These are phyloP conservation scores for Dipodascus albidus DNA, from an alignment of 805 yeast species.

Conservation along the genomic window DNA sequence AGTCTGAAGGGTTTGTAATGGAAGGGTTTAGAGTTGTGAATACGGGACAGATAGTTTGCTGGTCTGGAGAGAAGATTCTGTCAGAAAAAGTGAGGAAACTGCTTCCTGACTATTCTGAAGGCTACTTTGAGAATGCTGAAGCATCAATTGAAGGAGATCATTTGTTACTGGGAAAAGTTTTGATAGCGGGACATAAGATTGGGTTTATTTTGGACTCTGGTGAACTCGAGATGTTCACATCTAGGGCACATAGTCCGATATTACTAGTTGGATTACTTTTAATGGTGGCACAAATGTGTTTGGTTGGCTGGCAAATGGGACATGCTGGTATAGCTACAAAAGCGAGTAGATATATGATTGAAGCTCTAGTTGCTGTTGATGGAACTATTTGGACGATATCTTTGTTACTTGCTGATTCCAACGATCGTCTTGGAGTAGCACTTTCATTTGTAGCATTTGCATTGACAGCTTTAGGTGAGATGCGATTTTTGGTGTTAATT, in stretches of 20 bases:
- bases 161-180: not conserved
- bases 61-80: not conserved
- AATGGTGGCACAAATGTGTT: not conserved
- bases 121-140: not conserved
- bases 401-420: constrained; percentile 44
- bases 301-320: not conserved
- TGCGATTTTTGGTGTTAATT: constrained; percentile 59
- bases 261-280: not conserved
- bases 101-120: not conserved
- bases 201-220: not conserved
- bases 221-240: not conserved
- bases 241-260: not conserved
- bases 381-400: constrained; percentile 55
- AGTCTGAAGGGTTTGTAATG: not conserved
- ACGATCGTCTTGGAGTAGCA: constrained; percentile 58
- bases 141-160: not conserved
- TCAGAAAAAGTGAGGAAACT: not conserved
- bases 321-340: not conserved
- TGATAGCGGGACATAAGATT: not conserved
- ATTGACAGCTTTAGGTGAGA: constrained; percentile 61
- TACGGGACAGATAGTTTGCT: not conserved
- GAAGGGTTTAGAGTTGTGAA: not conserved
- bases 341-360: constrained; percentile 29
- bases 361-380: constrained; percentile 44
- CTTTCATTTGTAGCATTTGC: constrained; percentile 60